A percentile compares a stretch with the other conserved stretches of the same genome.
These are phyloP conservation scores for Curvularia lunata DNA, from an alignment of 2,329 filamentous ascomycete genomes.

Conservation along the genomic window DNA sequence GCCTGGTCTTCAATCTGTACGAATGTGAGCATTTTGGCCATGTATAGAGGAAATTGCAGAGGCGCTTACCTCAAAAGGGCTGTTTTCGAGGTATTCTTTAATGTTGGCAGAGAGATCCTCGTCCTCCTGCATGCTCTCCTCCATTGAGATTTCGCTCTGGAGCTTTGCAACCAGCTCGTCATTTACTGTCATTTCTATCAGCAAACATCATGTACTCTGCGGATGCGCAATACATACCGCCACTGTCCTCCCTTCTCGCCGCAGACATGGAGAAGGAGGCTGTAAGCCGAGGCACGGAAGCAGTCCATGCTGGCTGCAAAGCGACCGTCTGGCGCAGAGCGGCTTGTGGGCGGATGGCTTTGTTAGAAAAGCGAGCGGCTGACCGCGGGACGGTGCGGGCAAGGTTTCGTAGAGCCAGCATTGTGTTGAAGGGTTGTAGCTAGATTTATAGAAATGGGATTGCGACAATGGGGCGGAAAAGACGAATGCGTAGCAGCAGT, in stretches of 20 bases:
- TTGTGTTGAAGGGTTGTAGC: conserved; percentile 28
- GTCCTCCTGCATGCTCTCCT: conserved; percentile 77
- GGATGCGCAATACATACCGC: conserved; percentile 19
- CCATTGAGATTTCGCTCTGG: conserved; percentile 63
- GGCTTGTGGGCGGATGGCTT: conserved; percentile 46
- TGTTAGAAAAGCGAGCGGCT: conserved; percentile 50
- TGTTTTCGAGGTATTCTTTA: conserved; percentile 87
- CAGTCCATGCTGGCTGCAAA: conserved; percentile 44
- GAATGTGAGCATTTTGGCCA: conserved; percentile 8
- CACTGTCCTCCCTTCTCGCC: conserved; percentile 45
- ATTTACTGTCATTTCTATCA: conserved; percentile 55
- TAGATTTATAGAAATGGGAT: conserved; percentile 10
- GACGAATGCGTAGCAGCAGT: conserved; percentile 8
- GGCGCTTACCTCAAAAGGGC: conserved; percentile 72
- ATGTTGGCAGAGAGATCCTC: conserved; percentile 77
- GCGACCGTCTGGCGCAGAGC: conserved; percentile 44
- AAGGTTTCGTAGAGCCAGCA: conserved; percentile 55
- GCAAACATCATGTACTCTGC: neutral
- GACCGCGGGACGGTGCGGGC: conserved; percentile 55
- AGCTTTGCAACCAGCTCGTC: conserved; percentile 87
- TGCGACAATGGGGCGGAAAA: conserved; percentile 1
- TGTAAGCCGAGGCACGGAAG: conserved; percentile 40
- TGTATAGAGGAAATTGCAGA: neutral
- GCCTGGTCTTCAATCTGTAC: conserved; percentile 71
- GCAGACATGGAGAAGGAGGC: conserved; percentile 54